phyloP scores from a whole-genome alignment of 345 rosid species.

The Lumnitzera littorea region DNA sequence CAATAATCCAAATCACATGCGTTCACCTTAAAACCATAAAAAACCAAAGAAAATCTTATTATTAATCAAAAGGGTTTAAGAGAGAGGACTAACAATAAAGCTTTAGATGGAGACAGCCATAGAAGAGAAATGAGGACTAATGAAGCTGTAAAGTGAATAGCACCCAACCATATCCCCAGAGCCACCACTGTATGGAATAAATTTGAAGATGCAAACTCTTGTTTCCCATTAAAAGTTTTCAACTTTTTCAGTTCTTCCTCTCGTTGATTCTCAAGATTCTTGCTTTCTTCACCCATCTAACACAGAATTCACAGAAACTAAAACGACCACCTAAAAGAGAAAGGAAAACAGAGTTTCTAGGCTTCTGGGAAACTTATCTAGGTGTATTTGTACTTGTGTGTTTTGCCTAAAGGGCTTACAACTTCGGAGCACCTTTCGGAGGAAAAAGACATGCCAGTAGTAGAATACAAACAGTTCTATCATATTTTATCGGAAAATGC shows the following conservation, averaged over 20 bases:
- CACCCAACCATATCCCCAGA: constrained; percentile 59
- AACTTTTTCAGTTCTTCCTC: neutral
- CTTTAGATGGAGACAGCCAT: constrained; percentile 8
- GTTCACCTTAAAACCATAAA: neutral
- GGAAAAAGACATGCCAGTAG: too few relatives aligned
- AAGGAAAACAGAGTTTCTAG: too few relatives aligned
- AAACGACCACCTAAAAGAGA: neutral
- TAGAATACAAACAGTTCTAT: too few relatives aligned
- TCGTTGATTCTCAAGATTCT: neutral
- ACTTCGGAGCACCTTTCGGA: too few relatives aligned
- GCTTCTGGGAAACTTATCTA: too few relatives aligned
- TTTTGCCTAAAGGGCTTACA: too few relatives aligned
- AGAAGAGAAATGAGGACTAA: constrained; percentile 5
- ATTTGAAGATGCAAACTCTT: constrained; percentile 31
- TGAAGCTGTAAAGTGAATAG: constrained; percentile 52
- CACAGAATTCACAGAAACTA: neutral
- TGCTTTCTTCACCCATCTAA: constrained; percentile 1
- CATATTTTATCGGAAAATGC: too few relatives aligned
- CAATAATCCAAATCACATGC: neutral
- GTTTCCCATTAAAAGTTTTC: constrained; percentile 16
- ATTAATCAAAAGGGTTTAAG: constrained; percentile 1
- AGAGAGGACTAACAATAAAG: constrained; percentile 23
- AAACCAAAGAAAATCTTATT: neutral
- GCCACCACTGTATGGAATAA: constrained; percentile 29
- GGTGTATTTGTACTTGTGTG: too few relatives aligned